These are phyloP conservation scores for Tylopilus rubrobrunneus DNA, from an alignment of 768 basidiomycete genomes.

Conservation along the genomic window DNA sequence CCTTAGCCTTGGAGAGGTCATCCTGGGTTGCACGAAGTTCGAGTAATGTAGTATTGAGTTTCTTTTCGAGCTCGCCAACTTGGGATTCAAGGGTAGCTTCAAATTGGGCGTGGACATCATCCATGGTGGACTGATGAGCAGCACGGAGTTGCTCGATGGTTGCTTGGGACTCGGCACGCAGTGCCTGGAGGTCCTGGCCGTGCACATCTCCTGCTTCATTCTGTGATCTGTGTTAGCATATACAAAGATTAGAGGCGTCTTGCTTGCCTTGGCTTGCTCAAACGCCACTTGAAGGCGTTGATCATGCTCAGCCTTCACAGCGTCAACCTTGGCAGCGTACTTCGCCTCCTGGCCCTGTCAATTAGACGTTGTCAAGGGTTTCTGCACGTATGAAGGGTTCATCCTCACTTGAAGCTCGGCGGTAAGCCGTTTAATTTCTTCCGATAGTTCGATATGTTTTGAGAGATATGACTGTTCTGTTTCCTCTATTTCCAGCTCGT, in stretches of 20 bases:
- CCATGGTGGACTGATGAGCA: slow-evolving; percentile 57
- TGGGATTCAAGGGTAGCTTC: slow-evolving; percentile 55
- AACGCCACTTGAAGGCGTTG: slow-evolving; percentile 65
- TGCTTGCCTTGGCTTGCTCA: slow-evolving; percentile 68
- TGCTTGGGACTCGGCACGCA: slow-evolving; percentile 62
- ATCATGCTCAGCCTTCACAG: slow-evolving; percentile 61
- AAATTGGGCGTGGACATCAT: slow-evolving; percentile 63
- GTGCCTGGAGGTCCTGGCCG: slow-evolving; percentile 61
- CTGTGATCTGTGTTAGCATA: slow-evolving; percentile 36
- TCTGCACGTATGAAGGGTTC: neutral
- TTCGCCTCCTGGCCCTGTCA: slow-evolving; percentile 63
- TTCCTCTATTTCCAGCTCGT: slow-evolving; percentile 48
- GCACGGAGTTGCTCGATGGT: slow-evolving; percentile 67
- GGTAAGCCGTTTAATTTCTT: slow-evolving; percentile 52
- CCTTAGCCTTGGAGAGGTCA: slow-evolving; percentile 74
- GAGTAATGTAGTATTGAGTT: slow-evolving; percentile 54
- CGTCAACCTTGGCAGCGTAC: slow-evolving; percentile 64
- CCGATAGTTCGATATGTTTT: slow-evolving; percentile 50
- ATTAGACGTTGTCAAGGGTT: neutral
- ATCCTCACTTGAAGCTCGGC: slow-evolving; percentile 63
- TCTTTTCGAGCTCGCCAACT: slow-evolving; percentile 56
- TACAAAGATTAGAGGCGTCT: neutral
- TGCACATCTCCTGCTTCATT: slow-evolving; percentile 69
- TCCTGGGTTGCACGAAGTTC: slow-evolving; percentile 85
- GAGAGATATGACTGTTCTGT: slow-evolving; percentile 45